These are phyloP conservation scores for Penicillium sp. DNA, from an alignment of 2,329 filamentous ascomycete species.

Conservation along the genomic window DNA sequence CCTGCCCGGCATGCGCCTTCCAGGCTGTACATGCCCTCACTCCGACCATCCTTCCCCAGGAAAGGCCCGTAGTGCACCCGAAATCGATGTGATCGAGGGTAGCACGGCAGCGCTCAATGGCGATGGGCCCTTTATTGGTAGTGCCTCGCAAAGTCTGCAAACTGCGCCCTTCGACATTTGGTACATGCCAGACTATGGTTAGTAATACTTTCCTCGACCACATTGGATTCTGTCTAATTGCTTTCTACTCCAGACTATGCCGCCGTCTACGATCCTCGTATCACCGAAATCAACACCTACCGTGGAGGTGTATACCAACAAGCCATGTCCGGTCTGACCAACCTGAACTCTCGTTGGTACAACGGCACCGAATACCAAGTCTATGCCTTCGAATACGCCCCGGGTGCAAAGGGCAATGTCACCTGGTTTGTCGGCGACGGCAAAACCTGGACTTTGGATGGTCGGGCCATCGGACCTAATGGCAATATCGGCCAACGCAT, in stretches of 20 bases:
- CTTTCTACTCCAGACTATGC: slow-evolving; percentile 55
- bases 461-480: slow-evolving; percentile 65
- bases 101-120: slow-evolving; percentile 59
- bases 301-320: slow-evolving; percentile 67
- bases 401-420: slow-evolving; percentile 63
- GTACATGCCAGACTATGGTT: slow-evolving; percentile 66
- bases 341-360: slow-evolving; percentile 69
- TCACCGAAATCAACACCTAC: slow-evolving; percentile 64
- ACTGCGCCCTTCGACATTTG: slow-evolving; percentile 72
- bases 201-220: slow-evolving; percentile 5
- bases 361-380: slow-evolving; percentile 66
- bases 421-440: slow-evolving; percentile 71
- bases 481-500: slow-evolving; percentile 70
- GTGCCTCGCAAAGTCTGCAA: slow-evolving; percentile 69
- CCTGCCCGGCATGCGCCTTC: slow-evolving; percentile 71
- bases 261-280: slow-evolving; percentile 64
- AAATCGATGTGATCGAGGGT: slow-evolving; percentile 75
- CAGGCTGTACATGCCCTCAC: slow-evolving; percentile 67
- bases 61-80: slow-evolving; percentile 67
- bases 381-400: slow-evolving; percentile 67
- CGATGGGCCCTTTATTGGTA: slow-evolving; percentile 59
- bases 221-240: background rate
- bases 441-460: slow-evolving; percentile 67
- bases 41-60: slow-evolving; percentile 70
- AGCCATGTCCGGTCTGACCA: slow-evolving; percentile 64